Evolutionary conservation across 306 rosid genomes (phyloP), one percentile per base, ranked within the genome.

Genomic region (Vicia villosa): DNA sequence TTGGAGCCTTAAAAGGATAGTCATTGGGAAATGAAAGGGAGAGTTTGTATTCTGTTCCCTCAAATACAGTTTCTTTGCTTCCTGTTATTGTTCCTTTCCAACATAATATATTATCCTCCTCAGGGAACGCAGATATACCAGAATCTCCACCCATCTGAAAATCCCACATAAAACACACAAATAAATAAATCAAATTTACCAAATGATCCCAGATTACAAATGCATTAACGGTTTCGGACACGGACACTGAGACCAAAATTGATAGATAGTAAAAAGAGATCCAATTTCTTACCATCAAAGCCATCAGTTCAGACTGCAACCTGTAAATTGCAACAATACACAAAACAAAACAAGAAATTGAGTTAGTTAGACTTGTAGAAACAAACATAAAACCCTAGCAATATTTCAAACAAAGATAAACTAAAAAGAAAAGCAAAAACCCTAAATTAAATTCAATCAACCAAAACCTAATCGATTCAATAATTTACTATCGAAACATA

Each of bases 81-180:
- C 99, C 99, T 1, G 72, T 70, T 28, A 95, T 95, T 46, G 97
- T 95, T 64, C 99, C 97, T 86, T 91, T 95, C 99, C 97, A 95
- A 70, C 89, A 86, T 66, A 95, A 83, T 41, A 91, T 91, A 83
- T 95, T 95, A 74, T 95, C 97, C 80, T 89, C 99, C 56, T 89
- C 99, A 12, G 99, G 99, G 45, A 95, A 95, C 0, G 91, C 99
- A 46, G 99, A 95, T 66, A 95, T 79, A 37, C 96, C 96, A 15
- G 93, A 76, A 63, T 91, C 97, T 32, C 96, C 99, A 58, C 97
- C 82, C 97, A 93, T 93, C 98, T 93, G 40, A 6, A 36, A 73
- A 74, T 24, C 38, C 30, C 50, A 41, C 50, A 40, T 30, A 60
- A 37, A 63, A 41, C 52, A 40, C 20, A 63, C 12, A 11, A 37